A percentile compares a stretch with the other conserved stretches of the same genome.
phyloP scores from a whole-genome alignment of 2,329 filamentous ascomycete genomes.

The Diaporthe citri region DNA sequence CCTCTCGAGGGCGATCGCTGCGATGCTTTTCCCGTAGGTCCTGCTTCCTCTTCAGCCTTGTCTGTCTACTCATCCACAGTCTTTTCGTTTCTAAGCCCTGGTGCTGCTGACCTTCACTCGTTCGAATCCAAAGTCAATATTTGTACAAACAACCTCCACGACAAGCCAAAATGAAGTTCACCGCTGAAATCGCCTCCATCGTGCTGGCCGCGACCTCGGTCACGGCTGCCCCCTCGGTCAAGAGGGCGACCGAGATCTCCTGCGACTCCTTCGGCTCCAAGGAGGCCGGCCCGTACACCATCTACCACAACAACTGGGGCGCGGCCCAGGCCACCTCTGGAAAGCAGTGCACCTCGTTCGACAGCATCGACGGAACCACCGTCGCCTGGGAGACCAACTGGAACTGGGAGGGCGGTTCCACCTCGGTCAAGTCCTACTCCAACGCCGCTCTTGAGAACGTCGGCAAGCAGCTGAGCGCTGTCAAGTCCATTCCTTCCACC shows the following conservation, averaged over 20 bases:
- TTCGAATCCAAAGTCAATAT: background rate
- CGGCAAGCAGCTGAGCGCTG: conserved; percentile 50
- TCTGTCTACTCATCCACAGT: background rate
- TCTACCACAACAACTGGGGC: conserved; percentile 69
- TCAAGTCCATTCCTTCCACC: conserved; percentile 52
- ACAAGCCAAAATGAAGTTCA: conserved; percentile 37
- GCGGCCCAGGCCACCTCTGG: conserved; percentile 51
- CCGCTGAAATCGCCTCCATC: conserved; percentile 44
- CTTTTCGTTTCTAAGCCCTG: background rate
- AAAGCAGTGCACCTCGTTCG: conserved; percentile 57
- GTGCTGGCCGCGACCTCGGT: conserved; percentile 47
- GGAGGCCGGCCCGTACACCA: conserved; percentile 55
- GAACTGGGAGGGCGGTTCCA: conserved; percentile 56
- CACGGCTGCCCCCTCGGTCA: conserved; percentile 47
- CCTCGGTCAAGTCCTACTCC: conserved; percentile 60
- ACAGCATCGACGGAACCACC: conserved; percentile 49
- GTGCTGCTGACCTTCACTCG: conserved; percentile 27
- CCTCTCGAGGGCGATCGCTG: background rate
- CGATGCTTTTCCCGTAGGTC: no score
- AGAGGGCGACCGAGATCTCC: conserved; percentile 49
- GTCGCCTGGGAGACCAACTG: conserved; percentile 59
- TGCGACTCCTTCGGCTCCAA: conserved; percentile 56
- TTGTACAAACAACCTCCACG: background rate
- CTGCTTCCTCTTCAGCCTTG: background rate
- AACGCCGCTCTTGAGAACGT: conserved; percentile 55